Evolutionary conservation across 495 filamentous ascomycete genomes (phyloP).

Genomic region (Thermochaetoides thermophila): DNA sequence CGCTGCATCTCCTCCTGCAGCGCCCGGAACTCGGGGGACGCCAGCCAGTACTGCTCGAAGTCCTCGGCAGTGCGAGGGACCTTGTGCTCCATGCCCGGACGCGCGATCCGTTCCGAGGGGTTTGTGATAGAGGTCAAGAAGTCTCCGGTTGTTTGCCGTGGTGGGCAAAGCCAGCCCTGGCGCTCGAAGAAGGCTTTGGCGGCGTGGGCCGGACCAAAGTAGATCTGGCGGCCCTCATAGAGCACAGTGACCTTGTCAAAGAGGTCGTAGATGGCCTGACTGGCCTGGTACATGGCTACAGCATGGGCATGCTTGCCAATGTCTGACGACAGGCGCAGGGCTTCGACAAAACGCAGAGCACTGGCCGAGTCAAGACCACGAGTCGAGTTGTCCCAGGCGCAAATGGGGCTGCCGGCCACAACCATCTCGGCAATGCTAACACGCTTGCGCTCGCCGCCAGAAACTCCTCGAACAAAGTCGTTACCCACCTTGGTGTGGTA

Average conservation of each 20-base stretch:
- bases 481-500: constrained; percentile 71
- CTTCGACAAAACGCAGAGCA: constrained; percentile 33
- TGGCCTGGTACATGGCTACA: constrained; percentile 63
- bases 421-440: constrained; percentile 40
- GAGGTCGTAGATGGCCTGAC: constrained; percentile 49
- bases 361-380: constrained; percentile 38
- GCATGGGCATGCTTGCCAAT: constrained; percentile 35
- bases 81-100: constrained; percentile 45
- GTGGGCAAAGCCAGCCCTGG: constrained; percentile 48
- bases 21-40: constrained; percentile 30
- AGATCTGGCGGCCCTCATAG: constrained; percentile 51
- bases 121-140: constrained; percentile 67
- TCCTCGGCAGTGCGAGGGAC: constrained; percentile 47
- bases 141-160: constrained; percentile 58
- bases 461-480: constrained; percentile 58
- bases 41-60: constrained; percentile 38
- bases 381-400: constrained; percentile 40
- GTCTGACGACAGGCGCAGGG: constrained; percentile 36
- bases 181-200: constrained; percentile 45
- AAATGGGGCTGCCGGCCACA: constrained; percentile 30
- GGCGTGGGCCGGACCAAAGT: constrained; percentile 39
- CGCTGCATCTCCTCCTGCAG: constrained; percentile 48
- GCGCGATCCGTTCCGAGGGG: constrained; percentile 49
- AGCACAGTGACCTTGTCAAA: constrained; percentile 50
- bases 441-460: constrained; percentile 41